Evolutionary conservation across 1,139 yeast genomes (phyloP).

Genomic region (Candida pseudocylindracea): DNA sequence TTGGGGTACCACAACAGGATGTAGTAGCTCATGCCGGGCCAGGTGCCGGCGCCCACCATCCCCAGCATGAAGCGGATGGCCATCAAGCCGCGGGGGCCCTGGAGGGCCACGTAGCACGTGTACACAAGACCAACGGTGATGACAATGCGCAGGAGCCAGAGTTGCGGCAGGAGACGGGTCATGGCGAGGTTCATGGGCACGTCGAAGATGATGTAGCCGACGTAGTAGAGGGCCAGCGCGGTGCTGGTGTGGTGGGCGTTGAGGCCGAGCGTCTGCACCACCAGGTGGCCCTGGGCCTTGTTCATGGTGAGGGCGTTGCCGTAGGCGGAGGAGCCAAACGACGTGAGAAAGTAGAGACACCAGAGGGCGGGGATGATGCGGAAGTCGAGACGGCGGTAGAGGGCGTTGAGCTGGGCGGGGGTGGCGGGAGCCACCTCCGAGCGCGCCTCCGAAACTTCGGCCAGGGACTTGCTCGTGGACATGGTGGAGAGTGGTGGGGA

Average conservation of each 20-base stretch:
- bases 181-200: constrained; percentile 72
- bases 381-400: constrained; percentile 43
- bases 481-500: no score
- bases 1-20: constrained; percentile 74
- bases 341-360: constrained; percentile 57
- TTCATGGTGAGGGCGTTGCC: constrained; percentile 78
- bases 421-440: no score
- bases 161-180: constrained; percentile 71
- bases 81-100: constrained; percentile 31
- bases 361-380: constrained; percentile 72
- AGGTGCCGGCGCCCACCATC: constrained; percentile 69
- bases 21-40: constrained; percentile 88
- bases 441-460: no score
- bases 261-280: constrained; percentile 26
- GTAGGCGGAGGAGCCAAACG: constrained; percentile 59
- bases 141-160: constrained; percentile 68
- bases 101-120: constrained; percentile 43
- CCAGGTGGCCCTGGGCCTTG: constrained; percentile 34
- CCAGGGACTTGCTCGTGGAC: no score
- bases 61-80: constrained; percentile 64
- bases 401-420: constrained; percentile 18
- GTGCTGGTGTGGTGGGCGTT: constrained; percentile 38
- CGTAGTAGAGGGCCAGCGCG: constrained; percentile 67
- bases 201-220: constrained; percentile 66
- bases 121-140: constrained; percentile 59